These are phyloP conservation scores for Solanum sparsipilum DNA, from an alignment of 257 asterid species.

Conservation along the genomic window DNA sequence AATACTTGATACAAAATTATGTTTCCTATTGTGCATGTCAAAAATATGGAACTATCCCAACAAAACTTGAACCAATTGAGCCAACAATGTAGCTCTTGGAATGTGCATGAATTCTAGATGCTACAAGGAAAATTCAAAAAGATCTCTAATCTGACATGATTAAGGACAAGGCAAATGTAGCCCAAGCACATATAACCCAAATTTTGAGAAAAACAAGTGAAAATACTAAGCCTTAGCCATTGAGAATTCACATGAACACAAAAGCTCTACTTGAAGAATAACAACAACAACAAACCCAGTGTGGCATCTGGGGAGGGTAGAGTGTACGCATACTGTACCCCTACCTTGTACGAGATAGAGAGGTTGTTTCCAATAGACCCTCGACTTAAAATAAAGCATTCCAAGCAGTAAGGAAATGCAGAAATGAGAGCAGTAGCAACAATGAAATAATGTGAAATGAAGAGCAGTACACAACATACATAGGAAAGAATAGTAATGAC, in stretches of 20 bases:
- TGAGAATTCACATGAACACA: background rate
- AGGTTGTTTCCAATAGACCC: background rate
- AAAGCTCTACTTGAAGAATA: background rate
- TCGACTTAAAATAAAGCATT: background rate
- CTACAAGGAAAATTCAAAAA: background rate
- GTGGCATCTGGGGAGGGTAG: background rate
- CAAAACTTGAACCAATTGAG: background rate
- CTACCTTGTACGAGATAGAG: background rate
- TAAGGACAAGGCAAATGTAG: background rate
- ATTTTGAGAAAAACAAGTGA: background rate
- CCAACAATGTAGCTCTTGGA: background rate
- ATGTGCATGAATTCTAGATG: background rate
- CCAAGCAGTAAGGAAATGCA: background rate
- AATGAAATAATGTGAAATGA: background rate
- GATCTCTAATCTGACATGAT: background rate
- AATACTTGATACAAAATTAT: background rate
- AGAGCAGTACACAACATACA: background rate
- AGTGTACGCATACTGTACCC: background rate
- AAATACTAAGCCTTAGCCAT: background rate
- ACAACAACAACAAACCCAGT: background rate
- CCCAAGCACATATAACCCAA: background rate
- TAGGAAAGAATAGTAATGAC: background rate
- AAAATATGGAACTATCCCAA: background rate
- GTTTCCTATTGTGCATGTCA: background rate
- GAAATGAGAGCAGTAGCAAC: background rate